phyloP scores from a whole-genome alignment of 257 asterid species.

The Jasminum sambac region DNA sequence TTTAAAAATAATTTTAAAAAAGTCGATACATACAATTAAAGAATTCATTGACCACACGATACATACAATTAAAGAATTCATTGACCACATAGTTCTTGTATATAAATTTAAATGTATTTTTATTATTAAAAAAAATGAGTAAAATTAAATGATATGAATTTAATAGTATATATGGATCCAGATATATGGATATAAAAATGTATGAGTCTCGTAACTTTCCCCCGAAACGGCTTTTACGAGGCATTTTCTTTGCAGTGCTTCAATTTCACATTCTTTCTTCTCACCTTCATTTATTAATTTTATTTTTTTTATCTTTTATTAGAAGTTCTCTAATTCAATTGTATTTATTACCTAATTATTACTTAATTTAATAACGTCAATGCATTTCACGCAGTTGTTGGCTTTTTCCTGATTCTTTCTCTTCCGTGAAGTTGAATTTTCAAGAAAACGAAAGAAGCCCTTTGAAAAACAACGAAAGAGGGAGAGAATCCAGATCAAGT shows the following conservation, averaged over 20 bases:
- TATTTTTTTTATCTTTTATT: too few relatives aligned
- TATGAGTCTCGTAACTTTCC: too few relatives aligned
- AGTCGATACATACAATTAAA: too few relatives aligned
- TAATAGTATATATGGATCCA: too few relatives aligned
- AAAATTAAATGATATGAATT: too few relatives aligned
- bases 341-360: constrained; percentile 19
- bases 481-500: constrained; percentile 51
- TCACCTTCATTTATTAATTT: constrained; percentile 6
- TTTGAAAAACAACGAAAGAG: constrained; percentile 19
- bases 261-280: not conserved
- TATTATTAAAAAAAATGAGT: too few relatives aligned
- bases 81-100: too few relatives aligned
- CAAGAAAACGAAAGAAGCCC: constrained; percentile 22
- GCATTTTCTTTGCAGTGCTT: not conserved
- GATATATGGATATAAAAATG: too few relatives aligned
- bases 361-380: constrained; percentile 20
- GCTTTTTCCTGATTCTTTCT: constrained; percentile 18
- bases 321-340: constrained; percentile 18
- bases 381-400: constrained; percentile 24
- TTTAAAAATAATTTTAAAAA: too few relatives aligned
- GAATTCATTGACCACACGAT: too few relatives aligned
- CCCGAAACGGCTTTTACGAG: not conserved
- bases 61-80: too few relatives aligned
- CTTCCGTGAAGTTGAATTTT: constrained; percentile 27
- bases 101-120: too few relatives aligned